These are phyloP conservation scores for Phytopythium sindhum DNA, from an alignment of 352 stramenopile genomes.

Conservation along the genomic window DNA sequence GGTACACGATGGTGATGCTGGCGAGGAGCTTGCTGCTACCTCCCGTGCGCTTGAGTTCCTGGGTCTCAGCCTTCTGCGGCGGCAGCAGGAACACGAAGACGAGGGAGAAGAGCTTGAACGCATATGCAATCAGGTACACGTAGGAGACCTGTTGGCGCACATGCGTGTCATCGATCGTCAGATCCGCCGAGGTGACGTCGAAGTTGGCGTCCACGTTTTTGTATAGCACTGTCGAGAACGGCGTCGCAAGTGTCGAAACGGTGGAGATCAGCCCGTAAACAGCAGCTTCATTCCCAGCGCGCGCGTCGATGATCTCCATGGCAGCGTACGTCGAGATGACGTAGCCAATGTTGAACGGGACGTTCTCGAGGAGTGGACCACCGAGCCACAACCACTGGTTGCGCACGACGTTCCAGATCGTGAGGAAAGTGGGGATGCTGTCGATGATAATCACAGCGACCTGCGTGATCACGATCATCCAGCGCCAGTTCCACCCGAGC, in stretches of 20 bases:
- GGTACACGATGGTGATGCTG: conserved; percentile 29
- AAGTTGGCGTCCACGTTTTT: conserved; percentile 59
- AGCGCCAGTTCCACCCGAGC: conserved; percentile 53
- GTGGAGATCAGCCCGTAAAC: conserved; percentile 47
- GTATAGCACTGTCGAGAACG: conserved; percentile 45
- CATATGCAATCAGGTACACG: conserved; percentile 34
- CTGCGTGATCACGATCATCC: conserved; percentile 36
- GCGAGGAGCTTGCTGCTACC: conserved; percentile 35
- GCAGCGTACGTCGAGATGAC: conserved; percentile 50
- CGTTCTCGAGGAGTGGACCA: conserved; percentile 35
- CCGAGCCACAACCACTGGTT: conserved; percentile 61
- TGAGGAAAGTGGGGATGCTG: conserved; percentile 41
- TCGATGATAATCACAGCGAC: conserved; percentile 36
- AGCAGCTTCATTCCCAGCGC: conserved; percentile 40
- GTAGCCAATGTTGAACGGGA: conserved; percentile 41
- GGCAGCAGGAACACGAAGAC: conserved; percentile 45
- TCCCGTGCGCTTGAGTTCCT: conserved; percentile 37
- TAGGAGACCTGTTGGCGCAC: conserved; percentile 37
- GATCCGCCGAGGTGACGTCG: conserved; percentile 28
- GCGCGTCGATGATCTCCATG: conserved; percentile 47
- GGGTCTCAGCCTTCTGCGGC: conserved; percentile 43
- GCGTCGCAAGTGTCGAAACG: conserved; percentile 33
- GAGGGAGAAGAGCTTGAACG: conserved; percentile 35
- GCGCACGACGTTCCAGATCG: conserved; percentile 47
- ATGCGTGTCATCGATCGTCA: conserved; percentile 32